Percentiles rank a stretch among this genome's conserved stretches.
phyloP scores from a whole-genome alignment of 108 stramenopile genomes.

The Bacterosira constricta region DNA sequence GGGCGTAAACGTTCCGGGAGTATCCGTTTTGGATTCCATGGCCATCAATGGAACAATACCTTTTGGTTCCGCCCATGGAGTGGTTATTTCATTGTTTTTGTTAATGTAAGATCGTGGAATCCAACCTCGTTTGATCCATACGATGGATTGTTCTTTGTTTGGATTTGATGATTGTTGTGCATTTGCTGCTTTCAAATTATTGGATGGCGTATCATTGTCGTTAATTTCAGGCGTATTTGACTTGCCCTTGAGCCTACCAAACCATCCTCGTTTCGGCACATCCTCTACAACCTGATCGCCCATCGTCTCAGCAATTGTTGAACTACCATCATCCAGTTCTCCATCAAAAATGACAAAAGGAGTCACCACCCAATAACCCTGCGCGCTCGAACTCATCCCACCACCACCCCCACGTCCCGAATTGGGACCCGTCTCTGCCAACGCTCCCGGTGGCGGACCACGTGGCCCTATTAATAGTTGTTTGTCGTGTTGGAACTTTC shows the following conservation, averaged over 20 bases:
- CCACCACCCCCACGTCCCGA: constrained; percentile 66
- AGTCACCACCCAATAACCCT: constrained; percentile 80
- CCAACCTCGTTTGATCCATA: constrained; percentile 91
- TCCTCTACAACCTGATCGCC: background rate
- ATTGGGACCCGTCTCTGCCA: constrained; percentile 44
- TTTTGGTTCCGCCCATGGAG: constrained; percentile 57
- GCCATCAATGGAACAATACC: constrained; percentile 48
- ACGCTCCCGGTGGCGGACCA: constrained; percentile 78
- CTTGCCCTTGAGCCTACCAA: background rate
- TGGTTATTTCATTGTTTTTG: constrained; percentile 4
- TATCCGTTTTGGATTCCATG: constrained; percentile 61
- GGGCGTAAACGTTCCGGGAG: constrained; percentile 32
- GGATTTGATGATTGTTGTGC: too few species aligned
- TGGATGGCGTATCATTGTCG: too few species aligned
- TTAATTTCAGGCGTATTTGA: too few species aligned
- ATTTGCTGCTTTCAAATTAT: too few species aligned
- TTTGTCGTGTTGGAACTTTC: constrained; percentile 60
- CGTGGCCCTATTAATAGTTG: constrained; percentile 85
- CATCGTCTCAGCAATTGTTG: background rate
- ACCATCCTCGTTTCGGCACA: background rate
- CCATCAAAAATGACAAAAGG: constrained; percentile 58
- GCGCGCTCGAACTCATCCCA: constrained; percentile 59
- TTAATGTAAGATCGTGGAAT: constrained; percentile 65
- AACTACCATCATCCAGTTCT: background rate
- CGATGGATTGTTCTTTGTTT: constrained; percentile 24